These are phyloP conservation scores for Pulicaria dysenterica DNA, from an alignment of 129 eudicot genomes.

Conservation along the genomic window DNA sequence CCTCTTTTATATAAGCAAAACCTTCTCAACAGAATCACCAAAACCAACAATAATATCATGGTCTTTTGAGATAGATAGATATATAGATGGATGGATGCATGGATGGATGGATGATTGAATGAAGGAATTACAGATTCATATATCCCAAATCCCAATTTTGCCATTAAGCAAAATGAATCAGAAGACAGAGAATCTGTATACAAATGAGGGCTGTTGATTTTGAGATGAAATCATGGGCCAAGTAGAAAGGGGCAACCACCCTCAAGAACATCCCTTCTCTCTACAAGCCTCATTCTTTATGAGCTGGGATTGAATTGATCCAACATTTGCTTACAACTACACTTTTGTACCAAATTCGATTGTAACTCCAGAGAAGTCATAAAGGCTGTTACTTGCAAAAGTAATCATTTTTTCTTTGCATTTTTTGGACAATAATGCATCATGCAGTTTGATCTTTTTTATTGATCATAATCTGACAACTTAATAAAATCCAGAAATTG, in stretches of 20 bases:
- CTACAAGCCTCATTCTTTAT: slow-evolving; percentile 12
- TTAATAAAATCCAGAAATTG: no score
- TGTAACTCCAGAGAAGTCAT: no score
- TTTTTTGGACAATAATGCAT: no score
- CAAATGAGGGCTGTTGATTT: slow-evolving; percentile 4
- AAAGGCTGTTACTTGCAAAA: no score
- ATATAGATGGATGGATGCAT: background rate
- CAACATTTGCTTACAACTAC: background rate
- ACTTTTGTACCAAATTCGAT: background rate
- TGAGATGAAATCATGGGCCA: slow-evolving; percentile 3
- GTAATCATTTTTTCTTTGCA: no score
- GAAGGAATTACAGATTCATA: no score
- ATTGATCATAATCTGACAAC: no score
- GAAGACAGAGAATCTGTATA: background rate
- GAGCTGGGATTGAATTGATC: background rate
- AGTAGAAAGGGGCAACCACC: slow-evolving; percentile 8
- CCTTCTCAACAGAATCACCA: no score
- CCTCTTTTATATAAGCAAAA: background rate
- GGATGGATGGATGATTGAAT: background rate
- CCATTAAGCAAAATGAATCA: background rate
- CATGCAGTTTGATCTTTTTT: no score
- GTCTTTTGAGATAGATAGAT: no score
- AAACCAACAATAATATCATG: background rate
- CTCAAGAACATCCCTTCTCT: slow-evolving; percentile 1
- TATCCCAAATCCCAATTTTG: background rate